Evolutionary conservation across 2,329 filamentous ascomycete species (phyloP).

Genomic region (Rachicladosporium sp.): DNA sequence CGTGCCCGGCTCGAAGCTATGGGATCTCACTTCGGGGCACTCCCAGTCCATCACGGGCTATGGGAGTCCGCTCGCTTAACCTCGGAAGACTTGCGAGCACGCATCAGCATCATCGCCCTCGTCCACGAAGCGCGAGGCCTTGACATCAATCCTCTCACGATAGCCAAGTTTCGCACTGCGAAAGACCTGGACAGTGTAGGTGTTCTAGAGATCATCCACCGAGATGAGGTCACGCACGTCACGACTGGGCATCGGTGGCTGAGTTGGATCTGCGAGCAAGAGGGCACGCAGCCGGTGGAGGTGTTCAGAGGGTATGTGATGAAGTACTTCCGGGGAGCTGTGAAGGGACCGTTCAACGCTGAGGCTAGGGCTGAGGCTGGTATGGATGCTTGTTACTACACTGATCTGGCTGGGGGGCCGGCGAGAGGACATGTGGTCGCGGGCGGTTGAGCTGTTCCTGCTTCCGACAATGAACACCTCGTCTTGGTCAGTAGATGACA

Average conservation of each 20-base stretch:
- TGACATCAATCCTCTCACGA: conserved; percentile 8
- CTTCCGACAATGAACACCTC: too few species aligned
- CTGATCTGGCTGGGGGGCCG: conserved; percentile 3
- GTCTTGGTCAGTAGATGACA: too few species aligned
- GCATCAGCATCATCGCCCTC: conserved; percentile 8
- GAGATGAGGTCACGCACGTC: conserved; percentile 9
- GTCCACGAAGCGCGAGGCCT: conserved; percentile 9
- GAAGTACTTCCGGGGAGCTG: conserved; percentile 7
- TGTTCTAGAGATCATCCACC: conserved; percentile 7
- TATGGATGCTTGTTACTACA: conserved; percentile 8
- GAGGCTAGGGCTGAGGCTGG: conserved; percentile 7
- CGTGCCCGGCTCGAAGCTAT: conserved; percentile 7
- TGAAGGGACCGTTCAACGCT: conserved; percentile 8
- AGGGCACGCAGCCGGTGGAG: conserved; percentile 7
- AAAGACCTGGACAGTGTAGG: conserved; percentile 8
- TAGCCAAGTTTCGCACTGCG: conserved; percentile 7
- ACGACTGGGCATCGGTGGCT: conserved; percentile 9
- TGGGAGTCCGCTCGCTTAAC: conserved; percentile 8
- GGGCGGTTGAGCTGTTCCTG: conserved; percentile 3
- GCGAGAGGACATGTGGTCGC: conserved; percentile 7
- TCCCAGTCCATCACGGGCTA: conserved; percentile 8
- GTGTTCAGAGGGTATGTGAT: conserved; percentile 6
- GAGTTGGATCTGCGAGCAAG: conserved; percentile 8
- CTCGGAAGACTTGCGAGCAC: conserved; percentile 7
- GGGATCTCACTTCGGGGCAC: conserved; percentile 6